These are phyloP conservation scores for Lentinula guzmanii DNA, from an alignment of 768 basidiomycete genomes.

Conservation along the genomic window DNA sequence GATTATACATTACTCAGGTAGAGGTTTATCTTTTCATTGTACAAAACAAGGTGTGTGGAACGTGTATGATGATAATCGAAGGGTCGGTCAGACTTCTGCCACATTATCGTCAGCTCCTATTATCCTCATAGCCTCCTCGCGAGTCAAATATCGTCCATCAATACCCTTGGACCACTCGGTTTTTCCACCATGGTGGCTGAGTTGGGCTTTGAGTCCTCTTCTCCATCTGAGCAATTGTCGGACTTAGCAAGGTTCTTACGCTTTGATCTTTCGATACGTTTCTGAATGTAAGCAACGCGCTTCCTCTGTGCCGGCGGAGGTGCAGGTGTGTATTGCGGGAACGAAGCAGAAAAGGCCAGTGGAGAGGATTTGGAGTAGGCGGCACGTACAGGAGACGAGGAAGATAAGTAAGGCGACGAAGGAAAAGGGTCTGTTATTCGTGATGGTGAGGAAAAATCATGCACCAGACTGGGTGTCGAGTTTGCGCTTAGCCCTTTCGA, in stretches of 20 bases:
- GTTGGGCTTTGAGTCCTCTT: not conserved
- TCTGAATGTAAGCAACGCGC: conserved; percentile 23
- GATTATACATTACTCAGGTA: not conserved
- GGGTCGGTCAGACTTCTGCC: not conserved
- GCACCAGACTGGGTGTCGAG: not conserved
- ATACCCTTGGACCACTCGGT: not conserved
- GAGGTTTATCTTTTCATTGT: not conserved
- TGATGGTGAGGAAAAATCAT: not conserved
- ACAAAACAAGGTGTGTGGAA: not conserved
- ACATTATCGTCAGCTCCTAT: not conserved
- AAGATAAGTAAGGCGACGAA: not conserved
- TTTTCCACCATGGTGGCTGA: not conserved
- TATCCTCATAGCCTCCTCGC: not conserved
- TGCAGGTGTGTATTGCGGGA: conserved; percentile 33
- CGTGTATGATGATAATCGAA: not conserved
- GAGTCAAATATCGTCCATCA: not conserved
- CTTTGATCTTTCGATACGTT: conserved; percentile 18
- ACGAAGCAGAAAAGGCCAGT: conserved; percentile 13
- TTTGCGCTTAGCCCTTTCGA: not conserved
- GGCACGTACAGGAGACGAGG: conserved; percentile 7
- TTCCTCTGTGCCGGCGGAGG: conserved; percentile 32
- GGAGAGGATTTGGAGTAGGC: conserved; percentile 9
- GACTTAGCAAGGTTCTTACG: not conserved
- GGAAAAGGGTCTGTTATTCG: not conserved
- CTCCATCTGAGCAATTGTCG: not conserved